Evolutionary conservation across 495 filamentous ascomycete genomes (phyloP), one percentile per base, ranked within the genome.

Genomic region (Immersiella caudata): DNA sequence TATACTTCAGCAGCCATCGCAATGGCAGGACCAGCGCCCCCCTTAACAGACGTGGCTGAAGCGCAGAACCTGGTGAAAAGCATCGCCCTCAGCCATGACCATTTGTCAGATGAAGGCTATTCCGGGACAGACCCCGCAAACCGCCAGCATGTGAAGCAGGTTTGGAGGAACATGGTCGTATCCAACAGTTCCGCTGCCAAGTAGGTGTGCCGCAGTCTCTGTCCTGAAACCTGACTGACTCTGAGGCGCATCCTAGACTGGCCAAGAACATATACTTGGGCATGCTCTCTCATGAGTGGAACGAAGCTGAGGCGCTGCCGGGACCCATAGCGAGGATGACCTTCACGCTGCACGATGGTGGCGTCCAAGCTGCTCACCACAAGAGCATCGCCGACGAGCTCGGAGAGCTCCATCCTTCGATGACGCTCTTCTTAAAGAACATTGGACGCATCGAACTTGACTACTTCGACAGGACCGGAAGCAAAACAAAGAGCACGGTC

Each of bases 251-350:
- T 36, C 1, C 24, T 26, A 78, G 80, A 14, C 61, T 80, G 25
- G 79, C 79, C 1, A 75, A 73, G 29, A 73, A 81, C 36, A 64
- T 83, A 2, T 82, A 82, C 56, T 56, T 82, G 62, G 81, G 82
- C n/a, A 84, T 83, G 80, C 77, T 84, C 24, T 71, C 76, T 0
- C 82, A 80, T 5, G 57, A 75, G 9, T 82, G 79, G 79, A 62
- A 75, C 20, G 0, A 64, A 1, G 49, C 58, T 9, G 70, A 75
- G 27, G 46, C 50, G 18, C 60, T 71, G 21, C 12, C 24, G 5
- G 21, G 12, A 16, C 68, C 70, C 3, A 16, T 77, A 57, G 79
- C 79, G 0, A 75, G 75, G 20, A 76, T 77, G 36, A 79, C 78
- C 12, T 69, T 82, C 3, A 72, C 49, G 49, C 62, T 82, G 16